Conservation (phyloP, 352 stramenopile species). For the Globisporangium spinosum region DNA sequence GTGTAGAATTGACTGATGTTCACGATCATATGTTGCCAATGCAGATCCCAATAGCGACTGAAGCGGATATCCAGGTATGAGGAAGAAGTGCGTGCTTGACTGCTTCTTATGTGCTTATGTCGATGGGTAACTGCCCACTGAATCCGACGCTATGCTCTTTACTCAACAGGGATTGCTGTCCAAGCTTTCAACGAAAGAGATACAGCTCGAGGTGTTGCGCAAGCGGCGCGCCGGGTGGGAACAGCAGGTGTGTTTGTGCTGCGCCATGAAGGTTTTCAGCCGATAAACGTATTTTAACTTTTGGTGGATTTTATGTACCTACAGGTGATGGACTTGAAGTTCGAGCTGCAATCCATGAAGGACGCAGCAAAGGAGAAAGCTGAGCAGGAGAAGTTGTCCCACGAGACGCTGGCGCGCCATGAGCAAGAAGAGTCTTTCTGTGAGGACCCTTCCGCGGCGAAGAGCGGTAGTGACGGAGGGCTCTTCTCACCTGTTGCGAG, state of each 20-base stretch:
- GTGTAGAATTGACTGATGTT: too few relatives aligned
- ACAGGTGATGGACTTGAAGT: conserved; percentile 48
- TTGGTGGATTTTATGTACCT: neutral
- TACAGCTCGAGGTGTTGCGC: conserved; percentile 36
- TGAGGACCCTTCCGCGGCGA: neutral
- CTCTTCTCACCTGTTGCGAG: conserved; percentile 6
- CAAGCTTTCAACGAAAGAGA: conserved; percentile 31
- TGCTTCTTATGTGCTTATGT: neutral
- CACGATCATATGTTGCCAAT: neutral
- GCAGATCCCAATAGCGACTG: conserved; percentile 15
- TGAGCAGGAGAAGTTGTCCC: conserved; percentile 16
- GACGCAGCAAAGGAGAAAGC: conserved; percentile 29
- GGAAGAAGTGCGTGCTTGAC: neutral
- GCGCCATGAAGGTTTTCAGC: neutral
- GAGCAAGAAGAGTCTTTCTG: conserved; percentile 9
- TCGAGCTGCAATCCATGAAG: conserved; percentile 43
- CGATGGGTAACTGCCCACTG: neutral
- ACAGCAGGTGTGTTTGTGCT: conserved; percentile 24
- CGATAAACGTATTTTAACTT: neutral
- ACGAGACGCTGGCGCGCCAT: conserved; percentile 10
- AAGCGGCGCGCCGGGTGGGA: conserved; percentile 43
- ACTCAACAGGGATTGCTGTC: conserved; percentile 21
- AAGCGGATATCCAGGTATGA: conserved; percentile 16
- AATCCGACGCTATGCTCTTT: neutral
- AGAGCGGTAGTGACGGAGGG: neutral